Percentiles rank a stretch among this genome's conserved stretches.
These are phyloP conservation scores for Panicum virgatum DNA, from an alignment of 202 grass and related monocot species.

Conservation along the genomic window DNA sequence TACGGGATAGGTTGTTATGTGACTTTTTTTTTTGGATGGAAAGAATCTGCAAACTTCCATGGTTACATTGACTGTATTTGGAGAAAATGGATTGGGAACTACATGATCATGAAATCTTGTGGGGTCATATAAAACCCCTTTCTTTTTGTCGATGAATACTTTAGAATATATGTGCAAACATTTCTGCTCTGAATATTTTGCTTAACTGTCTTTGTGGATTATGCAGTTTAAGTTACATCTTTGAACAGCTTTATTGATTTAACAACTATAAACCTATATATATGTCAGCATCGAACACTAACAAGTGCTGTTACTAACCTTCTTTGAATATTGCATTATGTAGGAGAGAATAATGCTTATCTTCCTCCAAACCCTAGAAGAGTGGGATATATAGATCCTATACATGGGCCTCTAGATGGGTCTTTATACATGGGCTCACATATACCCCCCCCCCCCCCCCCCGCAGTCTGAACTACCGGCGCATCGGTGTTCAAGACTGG, in stretches of 20 bases:
- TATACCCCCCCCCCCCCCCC: too few species aligned
- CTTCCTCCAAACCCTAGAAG: too few species aligned
- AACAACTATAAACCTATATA: background rate
- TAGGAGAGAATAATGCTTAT: too few species aligned
- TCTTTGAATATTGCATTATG: background rate
- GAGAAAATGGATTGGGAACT: too few species aligned
- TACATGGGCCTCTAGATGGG: too few species aligned
- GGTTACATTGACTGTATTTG: background rate
- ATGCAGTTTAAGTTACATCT: background rate
- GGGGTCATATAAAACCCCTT: background rate
- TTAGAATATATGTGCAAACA: background rate
- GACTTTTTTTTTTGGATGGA: background rate
- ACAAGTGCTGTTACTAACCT: too few species aligned
- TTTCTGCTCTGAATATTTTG: background rate
- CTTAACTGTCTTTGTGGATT: background rate
- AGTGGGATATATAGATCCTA: too few species aligned
- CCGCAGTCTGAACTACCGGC: too few species aligned
- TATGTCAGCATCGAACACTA: background rate
- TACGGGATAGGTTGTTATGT: background rate
- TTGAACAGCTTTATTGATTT: background rate
- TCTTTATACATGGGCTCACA: too few species aligned
- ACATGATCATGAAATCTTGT: background rate
- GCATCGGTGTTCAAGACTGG: too few species aligned
- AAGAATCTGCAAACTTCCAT: background rate
- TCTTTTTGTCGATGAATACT: background rate